These are phyloP conservation scores for Geotrichum macrosporum DNA, from an alignment of 1,139 yeast species.

Conservation along the genomic window DNA sequence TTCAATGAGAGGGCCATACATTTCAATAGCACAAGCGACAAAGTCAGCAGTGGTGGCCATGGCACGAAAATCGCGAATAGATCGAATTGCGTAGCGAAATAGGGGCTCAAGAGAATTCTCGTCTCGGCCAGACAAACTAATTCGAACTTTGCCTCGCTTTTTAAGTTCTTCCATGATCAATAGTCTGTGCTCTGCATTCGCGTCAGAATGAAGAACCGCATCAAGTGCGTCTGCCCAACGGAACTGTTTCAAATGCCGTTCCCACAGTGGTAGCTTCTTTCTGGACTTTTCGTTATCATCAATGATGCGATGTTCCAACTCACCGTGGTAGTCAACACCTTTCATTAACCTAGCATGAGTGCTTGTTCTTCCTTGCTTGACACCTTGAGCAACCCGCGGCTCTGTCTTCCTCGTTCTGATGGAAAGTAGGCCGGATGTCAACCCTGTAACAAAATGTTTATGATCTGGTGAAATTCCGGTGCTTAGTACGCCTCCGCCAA, in stretches of 20 bases:
- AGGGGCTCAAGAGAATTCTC: slow-evolving; percentile 82
- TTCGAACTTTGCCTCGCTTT: slow-evolving; percentile 79
- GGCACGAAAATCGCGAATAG: slow-evolving; percentile 73
- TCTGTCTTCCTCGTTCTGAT: slow-evolving; percentile 80
- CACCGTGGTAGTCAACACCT: slow-evolving; percentile 88
- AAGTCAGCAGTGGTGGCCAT: slow-evolving; percentile 77
- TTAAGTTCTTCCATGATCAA: slow-evolving; percentile 81
- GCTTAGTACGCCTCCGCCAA: slow-evolving; percentile 84
- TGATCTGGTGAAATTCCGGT: slow-evolving; percentile 88
- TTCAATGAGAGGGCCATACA: slow-evolving; percentile 69
- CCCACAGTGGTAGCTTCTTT: slow-evolving; percentile 75
- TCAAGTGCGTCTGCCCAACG: slow-evolving; percentile 92
- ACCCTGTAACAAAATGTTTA: slow-evolving; percentile 91
- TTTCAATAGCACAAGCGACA: slow-evolving; percentile 72
- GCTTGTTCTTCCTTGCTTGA: slow-evolving; percentile 40
- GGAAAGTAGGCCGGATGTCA: slow-evolving; percentile 81
- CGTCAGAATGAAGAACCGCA: slow-evolving; percentile 72
- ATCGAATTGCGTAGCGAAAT: slow-evolving; percentile 72
- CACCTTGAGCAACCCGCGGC: slow-evolving; percentile 49
- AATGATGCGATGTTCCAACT: slow-evolving; percentile 71
- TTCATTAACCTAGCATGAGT: slow-evolving; percentile 77
- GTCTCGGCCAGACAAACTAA: slow-evolving; percentile 74
- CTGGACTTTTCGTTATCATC: slow-evolving; percentile 47
- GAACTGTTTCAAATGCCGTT: slow-evolving; percentile 77
- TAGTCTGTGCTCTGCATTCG: slow-evolving; percentile 71